These are phyloP conservation scores for Leishmania tarentolae DNA, from an alignment of 208 protist genomes.

Conservation along the genomic window DNA sequence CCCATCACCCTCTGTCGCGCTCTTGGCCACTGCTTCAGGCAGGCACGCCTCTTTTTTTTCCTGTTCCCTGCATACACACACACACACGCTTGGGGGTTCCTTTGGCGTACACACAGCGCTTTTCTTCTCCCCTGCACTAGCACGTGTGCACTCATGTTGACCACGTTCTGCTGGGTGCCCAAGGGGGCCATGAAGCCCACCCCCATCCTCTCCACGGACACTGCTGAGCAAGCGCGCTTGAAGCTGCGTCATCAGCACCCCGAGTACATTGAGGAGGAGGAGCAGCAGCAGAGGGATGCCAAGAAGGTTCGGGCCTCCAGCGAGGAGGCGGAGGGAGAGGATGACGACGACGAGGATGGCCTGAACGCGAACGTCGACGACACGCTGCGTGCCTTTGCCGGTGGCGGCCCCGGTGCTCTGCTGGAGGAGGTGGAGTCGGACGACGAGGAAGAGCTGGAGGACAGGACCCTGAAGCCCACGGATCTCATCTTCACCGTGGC, in stretches of 20 bases:
- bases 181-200: slow-evolving; percentile 83
- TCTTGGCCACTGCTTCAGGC: not conserved
- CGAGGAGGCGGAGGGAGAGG: slow-evolving; percentile 16
- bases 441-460: slow-evolving; percentile 90
- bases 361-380: slow-evolving; percentile 48
- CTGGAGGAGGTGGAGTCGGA: slow-evolving; percentile 85
- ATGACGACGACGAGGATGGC: slow-evolving; percentile 38
- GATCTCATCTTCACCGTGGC: slow-evolving; percentile 81
- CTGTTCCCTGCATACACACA: not conserved
- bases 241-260: slow-evolving; percentile 81
- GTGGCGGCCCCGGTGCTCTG: slow-evolving; percentile 66
- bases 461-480: slow-evolving; percentile 92
- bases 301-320: not conserved
- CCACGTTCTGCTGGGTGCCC: slow-evolving; percentile 83
- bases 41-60: no score
- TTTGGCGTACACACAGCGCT: not conserved
- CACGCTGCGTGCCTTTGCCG: slow-evolving; percentile 65
- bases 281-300: slow-evolving; percentile 24
- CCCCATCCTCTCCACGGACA: slow-evolving; percentile 85
- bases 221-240: slow-evolving; percentile 50
- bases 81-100: no score
- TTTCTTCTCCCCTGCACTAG: not conserved
- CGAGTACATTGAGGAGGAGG: slow-evolving; percentile 59
- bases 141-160: slow-evolving; percentile 53
- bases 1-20: not conserved